Conservation (phyloP, 768 basidiomycete species). For the Stropharia rugosoannulata region DNA sequence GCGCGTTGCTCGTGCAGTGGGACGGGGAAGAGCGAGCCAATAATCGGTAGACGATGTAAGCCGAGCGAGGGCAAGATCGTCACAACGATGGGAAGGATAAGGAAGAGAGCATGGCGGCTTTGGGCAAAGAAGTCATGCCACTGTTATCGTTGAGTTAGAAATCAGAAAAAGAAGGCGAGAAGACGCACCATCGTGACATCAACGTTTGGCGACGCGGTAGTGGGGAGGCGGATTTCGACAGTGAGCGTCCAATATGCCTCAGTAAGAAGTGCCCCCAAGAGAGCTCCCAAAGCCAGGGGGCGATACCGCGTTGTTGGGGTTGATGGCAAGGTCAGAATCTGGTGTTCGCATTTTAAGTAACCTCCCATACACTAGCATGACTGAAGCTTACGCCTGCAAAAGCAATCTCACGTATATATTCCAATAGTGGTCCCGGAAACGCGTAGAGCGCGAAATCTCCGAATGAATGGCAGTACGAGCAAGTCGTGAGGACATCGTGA, state of each 20-base stretch:
- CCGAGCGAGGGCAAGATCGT: slow-evolving; percentile 38
- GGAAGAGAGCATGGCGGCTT: slow-evolving; percentile 56
- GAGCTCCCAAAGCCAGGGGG: slow-evolving; percentile 40
- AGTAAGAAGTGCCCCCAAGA: slow-evolving; percentile 46
- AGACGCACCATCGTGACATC: slow-evolving; percentile 37
- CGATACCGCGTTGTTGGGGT: slow-evolving; percentile 34
- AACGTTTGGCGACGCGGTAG: slow-evolving; percentile 24
- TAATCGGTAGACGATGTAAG: slow-evolving; percentile 31
- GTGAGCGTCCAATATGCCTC: slow-evolving; percentile 58
- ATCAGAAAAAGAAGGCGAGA: background rate
- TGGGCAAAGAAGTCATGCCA: slow-evolving; percentile 64
- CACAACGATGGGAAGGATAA: slow-evolving; percentile 52
- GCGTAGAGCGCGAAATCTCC: slow-evolving; percentile 62
- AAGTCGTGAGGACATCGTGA: slow-evolving; percentile 59
- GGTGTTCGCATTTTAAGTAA: background rate
- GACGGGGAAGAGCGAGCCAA: slow-evolving; percentile 26
- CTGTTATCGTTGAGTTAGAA: slow-evolving; percentile 29
- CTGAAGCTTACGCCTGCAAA: slow-evolving; percentile 44
- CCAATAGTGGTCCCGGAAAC: slow-evolving; percentile 50
- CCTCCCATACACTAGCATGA: background rate
- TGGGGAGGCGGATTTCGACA: slow-evolving; percentile 42
- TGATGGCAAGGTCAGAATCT: slow-evolving; percentile 26
- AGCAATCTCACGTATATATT: slow-evolving; percentile 57
- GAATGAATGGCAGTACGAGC: slow-evolving; percentile 63
- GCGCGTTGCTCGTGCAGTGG: slow-evolving; percentile 10